Evolutionary conservation across 106 monocot genomes (phyloP).

Genomic region (Apostasia ramifera): DNA sequence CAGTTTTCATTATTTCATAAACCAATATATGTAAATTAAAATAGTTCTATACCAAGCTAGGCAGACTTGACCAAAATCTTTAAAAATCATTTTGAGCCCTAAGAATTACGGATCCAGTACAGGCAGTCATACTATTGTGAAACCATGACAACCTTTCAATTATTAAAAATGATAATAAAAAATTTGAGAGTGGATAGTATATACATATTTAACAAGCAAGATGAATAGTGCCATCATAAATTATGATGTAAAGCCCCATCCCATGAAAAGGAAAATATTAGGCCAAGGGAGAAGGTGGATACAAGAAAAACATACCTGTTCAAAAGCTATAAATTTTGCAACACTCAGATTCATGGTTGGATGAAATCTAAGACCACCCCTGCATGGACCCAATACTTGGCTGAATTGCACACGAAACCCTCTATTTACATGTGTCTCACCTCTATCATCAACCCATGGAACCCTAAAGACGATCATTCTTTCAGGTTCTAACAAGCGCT

Average conservation of each 20-base stretch:
- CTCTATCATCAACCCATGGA: slow-evolving; percentile 96
- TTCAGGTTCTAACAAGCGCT: slow-evolving; percentile 93
- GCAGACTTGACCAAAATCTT: no score
- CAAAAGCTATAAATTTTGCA: slow-evolving; percentile 95
- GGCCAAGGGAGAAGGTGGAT: no score
- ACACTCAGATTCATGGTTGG: slow-evolving; percentile 84
- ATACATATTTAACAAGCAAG: not conserved
- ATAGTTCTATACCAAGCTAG: no score
- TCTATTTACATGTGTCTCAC: slow-evolving; percentile 91
- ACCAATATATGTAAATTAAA: no score
- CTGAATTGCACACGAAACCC: slow-evolving; percentile 98
- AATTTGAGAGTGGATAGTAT: not conserved
- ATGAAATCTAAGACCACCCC: slow-evolving; percentile 97
- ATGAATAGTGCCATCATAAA: not conserved
- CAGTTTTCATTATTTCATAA: no score
- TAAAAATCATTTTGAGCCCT: no score
- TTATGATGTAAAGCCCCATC: not conserved
- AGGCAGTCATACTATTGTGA: no score
- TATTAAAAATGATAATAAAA: no score
- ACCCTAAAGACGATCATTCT: slow-evolving; percentile 82
- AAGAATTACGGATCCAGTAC: no score
- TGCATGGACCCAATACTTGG: slow-evolving; percentile 87
- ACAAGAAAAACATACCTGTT: slow-evolving; percentile 56
- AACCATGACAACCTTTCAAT: no score
- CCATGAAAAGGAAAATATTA: not conserved